phyloP scores from a whole-genome alignment of 2,329 filamentous ascomycete genomes.

The Chaetoscypha palmicola region DNA sequence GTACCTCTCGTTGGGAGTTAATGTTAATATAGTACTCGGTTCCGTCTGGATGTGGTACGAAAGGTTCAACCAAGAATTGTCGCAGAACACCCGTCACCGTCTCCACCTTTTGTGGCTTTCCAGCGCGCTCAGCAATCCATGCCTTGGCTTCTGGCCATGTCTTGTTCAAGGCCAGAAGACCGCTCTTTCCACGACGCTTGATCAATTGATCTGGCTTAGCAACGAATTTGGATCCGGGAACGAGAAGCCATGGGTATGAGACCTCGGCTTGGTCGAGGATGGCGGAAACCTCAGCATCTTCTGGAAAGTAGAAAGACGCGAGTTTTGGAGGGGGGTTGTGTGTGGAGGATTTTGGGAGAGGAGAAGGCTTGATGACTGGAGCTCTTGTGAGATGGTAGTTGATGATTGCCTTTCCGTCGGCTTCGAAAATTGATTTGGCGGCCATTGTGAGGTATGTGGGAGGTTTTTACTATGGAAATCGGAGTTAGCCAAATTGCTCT shows the following conservation, averaged over 20 bases:
- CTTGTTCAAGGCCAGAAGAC: conserved; percentile 94
- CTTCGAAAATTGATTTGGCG: conserved; percentile 96
- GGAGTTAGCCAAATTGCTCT: conserved; percentile 13
- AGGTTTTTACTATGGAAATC: conserved; percentile 19
- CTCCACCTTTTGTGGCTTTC: conserved; percentile 91
- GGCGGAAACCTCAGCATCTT: conserved; percentile 73
- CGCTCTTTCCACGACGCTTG: conserved; percentile 99
- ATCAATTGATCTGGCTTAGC: conserved; percentile 99
- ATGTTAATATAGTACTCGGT: conserved; percentile 99
- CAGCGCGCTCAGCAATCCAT: conserved; percentile 88
- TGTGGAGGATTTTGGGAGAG: conserved; percentile 72
- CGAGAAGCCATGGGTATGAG: conserved; percentile 93
- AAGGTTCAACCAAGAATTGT: conserved; percentile 97
- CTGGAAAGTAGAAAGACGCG: conserved; percentile 87
- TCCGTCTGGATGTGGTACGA: conserved; percentile 88
- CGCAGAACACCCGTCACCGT: conserved; percentile 79
- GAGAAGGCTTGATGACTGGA: conserved; percentile 94
- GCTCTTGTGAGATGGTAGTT: conserved; percentile 99
- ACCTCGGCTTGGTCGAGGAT: conserved; percentile 93
- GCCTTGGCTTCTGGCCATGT: conserved; percentile 87
- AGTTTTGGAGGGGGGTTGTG: conserved; percentile 92
- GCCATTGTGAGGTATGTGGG: conserved; percentile 55
- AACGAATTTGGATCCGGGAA: conserved; percentile 81
- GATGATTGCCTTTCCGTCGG: conserved; percentile 99
- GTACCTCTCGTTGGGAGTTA: conserved; percentile 98